Conservation (phyloP, 306 rosid species). For the Canavalia ensiformis region DNA sequence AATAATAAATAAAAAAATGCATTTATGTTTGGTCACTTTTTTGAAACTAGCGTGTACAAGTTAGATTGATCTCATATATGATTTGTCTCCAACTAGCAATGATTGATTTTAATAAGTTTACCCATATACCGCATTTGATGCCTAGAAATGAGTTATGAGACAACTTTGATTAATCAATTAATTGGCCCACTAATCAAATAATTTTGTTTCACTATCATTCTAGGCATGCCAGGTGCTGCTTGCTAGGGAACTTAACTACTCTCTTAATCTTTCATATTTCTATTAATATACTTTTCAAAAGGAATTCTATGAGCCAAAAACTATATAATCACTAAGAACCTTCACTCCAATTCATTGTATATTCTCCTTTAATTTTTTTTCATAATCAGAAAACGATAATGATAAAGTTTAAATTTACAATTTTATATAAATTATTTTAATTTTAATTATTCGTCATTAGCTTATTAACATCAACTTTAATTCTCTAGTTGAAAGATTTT, state of each 20-base stretch:
- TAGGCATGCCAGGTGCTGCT: slow-evolving; percentile 12
- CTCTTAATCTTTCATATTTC: background rate
- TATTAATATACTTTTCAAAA: background rate
- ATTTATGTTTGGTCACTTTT: background rate
- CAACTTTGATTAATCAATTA: slow-evolving; percentile 18
- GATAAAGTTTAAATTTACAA: no score
- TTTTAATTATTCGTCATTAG: no score
- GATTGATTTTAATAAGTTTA: slow-evolving; percentile 21
- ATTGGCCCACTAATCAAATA: slow-evolving; percentile 45
- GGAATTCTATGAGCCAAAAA: background rate
- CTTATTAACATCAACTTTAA: slow-evolving; percentile 16
- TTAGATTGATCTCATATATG: background rate
- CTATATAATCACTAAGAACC: background rate
- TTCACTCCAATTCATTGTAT: background rate
- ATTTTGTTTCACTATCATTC: slow-evolving; percentile 30
- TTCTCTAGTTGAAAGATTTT: slow-evolving; percentile 19
- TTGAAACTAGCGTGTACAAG: background rate
- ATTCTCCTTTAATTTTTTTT: background rate
- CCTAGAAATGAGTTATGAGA: slow-evolving; percentile 18
- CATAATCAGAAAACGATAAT: no score
- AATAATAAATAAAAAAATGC: background rate
- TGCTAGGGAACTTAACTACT: slow-evolving; percentile 12
- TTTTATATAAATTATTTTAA: no score
- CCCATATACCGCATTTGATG: slow-evolving; percentile 30
- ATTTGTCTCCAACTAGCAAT: slow-evolving; percentile 24